Base-by-base conservation (phyloP, 495 filamentous ascomycete genomes). In the Parathielavia appendiculata region DNA sequence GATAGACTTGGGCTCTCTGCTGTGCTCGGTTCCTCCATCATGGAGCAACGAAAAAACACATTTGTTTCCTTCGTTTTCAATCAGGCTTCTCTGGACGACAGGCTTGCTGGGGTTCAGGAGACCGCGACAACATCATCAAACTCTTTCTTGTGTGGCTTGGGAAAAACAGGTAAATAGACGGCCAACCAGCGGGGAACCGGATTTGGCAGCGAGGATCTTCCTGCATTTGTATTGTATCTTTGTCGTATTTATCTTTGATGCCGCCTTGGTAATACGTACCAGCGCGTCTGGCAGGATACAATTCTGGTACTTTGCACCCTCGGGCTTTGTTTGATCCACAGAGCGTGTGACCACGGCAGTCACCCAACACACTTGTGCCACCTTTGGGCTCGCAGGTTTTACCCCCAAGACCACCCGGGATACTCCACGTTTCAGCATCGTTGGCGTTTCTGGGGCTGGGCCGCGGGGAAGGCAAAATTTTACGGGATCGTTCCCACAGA, bases 1-100 rank as follows among this genome's bases (percentile, higher is more conserved):
- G 57, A 56, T 66, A 68, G 66, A 68, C 54, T 62, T 63, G 14
- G 14, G 5, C 46, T 59, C 32, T 58, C 26, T 30, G 26, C n/a
- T n/a, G n/a, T n/a, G 52, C 51, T 58, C 46, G 43, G 26, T 48
- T 32, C 48, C 52, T 36, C 49, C 41, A 10, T 5, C 19, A 16
- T 22, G 56, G 48, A 47, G 41, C 49, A 52, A 58, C 41, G 19
- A 44, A 59, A 56, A 50, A 52, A 20, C 23, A 45, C 40, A 11
- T 11, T 19, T 3, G 3, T 60, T 60, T 44, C 58, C 26, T 56
- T 48, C 40, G 19, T 32, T 30, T 20, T 49, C 34, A 16, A 14
- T 19, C 10, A 16, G 23, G 16, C 23, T 23, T n/a, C 5, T 46
- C 36, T 22, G 38, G 22, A 19, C 11, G 23, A 39, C 22, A 9